Evolutionary conservation across 805 yeast species (phyloP), one percentile per base, ranked within the genome.

Genomic region (Teunomyces kruisii): DNA sequence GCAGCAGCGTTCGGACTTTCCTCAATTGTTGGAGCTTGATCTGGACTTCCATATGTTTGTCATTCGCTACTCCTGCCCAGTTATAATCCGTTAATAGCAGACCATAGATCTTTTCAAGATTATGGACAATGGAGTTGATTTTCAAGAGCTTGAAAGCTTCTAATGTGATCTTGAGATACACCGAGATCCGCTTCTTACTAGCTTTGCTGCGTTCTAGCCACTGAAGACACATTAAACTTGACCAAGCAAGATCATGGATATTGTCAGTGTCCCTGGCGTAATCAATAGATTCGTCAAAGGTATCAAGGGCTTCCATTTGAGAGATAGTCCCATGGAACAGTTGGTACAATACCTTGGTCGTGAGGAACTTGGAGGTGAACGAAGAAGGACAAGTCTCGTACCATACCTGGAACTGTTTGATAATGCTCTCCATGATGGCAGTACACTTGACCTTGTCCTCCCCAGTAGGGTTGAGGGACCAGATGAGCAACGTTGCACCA

Each of bases 271-370:
- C 48, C 5, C 57, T 54, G 1, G 78, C 73, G 3, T 47, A 41
- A n/a, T 67, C 71, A n/a, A 76, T 62, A 0, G 80, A 74, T 17
- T 62, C 69, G 42, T 75, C 78, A 51, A 70, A 78, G 13, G 59
- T 48, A 46, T 78, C 81, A 7, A 78, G 53, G 3, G 69, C 60
- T 16, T 63, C 70, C 15, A 78, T 51, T 14, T 67, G 65, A 4
- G 70, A 53, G 1, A 28, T 17, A 0, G 28, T 30, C 2, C 46
- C 47, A 4, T 53, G 52, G 2, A 56, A 53, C 7, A 58, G 26
- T 15, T 15, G 30, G 17, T 15, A 13, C 22, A 58, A 51, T 1
- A 78, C 78, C 30, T 61, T 55, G 13, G 75, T 49, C 6, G 68
- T 46, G 32, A 64, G 43, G 40, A 57, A 57, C 51, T 72, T 75